Base-by-base conservation (phyloP, 2,329 filamentous ascomycete genomes). In the Hypomyces perniciosus region DNA sequence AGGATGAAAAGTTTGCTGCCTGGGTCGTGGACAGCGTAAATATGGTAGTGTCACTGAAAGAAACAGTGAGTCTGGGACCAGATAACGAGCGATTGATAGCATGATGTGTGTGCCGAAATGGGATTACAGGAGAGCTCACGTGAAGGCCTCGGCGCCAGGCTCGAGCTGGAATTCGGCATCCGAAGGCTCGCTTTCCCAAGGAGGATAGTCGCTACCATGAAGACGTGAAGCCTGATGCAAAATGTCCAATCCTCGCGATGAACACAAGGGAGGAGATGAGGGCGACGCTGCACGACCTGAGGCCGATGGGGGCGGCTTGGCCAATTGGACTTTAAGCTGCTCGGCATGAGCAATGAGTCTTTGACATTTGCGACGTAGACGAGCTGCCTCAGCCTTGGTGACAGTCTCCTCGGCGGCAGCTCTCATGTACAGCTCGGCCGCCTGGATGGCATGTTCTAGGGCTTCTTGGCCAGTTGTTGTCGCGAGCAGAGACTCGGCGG, bases 161-260 rank as follows among this genome's bases (percentile, higher is more conserved):
- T 64, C 58, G 29, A 76, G 66, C 31, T 74, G 67, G 58, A 96
- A 96, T 30, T 86, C 80, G 4, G 75, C 66, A 0, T 78, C 65
- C 4, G 68, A 64, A 1, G 88, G 85, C 29, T 82, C 73, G 2
- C 68, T 68, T n/a, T 79, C 79, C 93, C 93, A 99, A 0, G 88
- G 90, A 8, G 87, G 90, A 58, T 96, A 97, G 20, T 86, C 77
- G 61, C 84, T 86, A 1, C 86, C 89, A 63, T 96, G 89, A 20
- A 99, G 76, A 50, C 83, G 85, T 4, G 91, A 93, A 4, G 85
- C 83, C 62, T 85, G 83, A 2, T 88, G 73, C 7, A 97, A 68
- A 46, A 96, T 83, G 7, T 53, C 50, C 46, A 48, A 33, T 20
- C 12, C n/a, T 8, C 5, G 29, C 9, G 46, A 38, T 8, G 39